phyloP scores from a whole-genome alignment of 306 rosid species.

The Trifolium repens region DNA sequence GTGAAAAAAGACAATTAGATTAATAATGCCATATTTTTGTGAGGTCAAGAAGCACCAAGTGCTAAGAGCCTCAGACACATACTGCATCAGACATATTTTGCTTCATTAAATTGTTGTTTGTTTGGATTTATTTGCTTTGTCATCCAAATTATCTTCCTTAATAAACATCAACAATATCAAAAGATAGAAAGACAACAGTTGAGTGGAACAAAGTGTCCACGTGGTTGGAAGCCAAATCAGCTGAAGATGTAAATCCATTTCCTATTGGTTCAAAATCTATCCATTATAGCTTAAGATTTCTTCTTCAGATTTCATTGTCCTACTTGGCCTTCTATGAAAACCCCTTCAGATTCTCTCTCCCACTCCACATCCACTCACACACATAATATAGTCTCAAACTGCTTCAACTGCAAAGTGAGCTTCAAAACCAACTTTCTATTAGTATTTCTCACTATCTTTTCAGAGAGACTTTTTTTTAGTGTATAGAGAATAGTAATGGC shows the following conservation, averaged over 20 bases:
- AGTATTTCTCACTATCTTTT: background rate
- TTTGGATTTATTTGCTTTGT: constrained; percentile 12
- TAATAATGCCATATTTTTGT: background rate
- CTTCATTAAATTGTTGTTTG: constrained; percentile 33
- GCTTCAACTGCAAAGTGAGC: constrained; percentile 23
- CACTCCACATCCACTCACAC: constrained; percentile 38
- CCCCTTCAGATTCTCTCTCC: no score
- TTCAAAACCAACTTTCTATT: constrained; percentile 5
- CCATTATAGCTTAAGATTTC: constrained; percentile 61
- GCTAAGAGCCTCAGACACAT: background rate
- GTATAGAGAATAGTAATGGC: constrained; percentile 61
- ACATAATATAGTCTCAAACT: constrained; percentile 40
- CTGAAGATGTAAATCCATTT: constrained; percentile 57
- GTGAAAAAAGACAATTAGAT: no score
- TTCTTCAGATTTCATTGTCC: constrained; percentile 76
- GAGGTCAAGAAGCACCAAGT: constrained; percentile 14
- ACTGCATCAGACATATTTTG: background rate
- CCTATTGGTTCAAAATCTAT: constrained; percentile 94
- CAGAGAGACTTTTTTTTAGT: background rate
- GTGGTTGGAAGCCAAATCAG: constrained; percentile 59
- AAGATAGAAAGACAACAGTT: constrained; percentile 35
- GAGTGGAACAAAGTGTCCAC: constrained; percentile 51
- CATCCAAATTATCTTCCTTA: constrained; percentile 21
- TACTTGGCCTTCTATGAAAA: constrained; percentile 56
- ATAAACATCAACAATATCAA: background rate